A percentile compares a stretch with the other conserved stretches of the same genome.
Conservation (phyloP, 163 green algal species). For the Coccomyxa subellipsoidea region DNA sequence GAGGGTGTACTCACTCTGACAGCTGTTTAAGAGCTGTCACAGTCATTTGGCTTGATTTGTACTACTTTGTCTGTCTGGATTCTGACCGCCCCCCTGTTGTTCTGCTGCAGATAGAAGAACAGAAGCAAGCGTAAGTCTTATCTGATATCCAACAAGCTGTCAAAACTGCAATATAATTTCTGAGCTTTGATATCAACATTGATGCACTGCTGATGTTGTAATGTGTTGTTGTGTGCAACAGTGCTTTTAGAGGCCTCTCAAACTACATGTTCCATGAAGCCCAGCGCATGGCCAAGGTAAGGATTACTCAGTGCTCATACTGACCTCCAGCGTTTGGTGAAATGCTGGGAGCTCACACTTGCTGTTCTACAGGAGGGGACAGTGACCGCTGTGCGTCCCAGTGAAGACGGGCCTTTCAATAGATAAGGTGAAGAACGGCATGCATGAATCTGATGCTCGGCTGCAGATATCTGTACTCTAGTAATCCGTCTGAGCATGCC, state of each 20-base stretch:
- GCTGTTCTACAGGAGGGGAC: not conserved
- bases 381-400: not conserved
- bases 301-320: not conserved
- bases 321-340: too few species aligned
- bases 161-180: too few species aligned
- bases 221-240: slow-evolving; percentile 14
- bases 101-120: slow-evolving; percentile 40
- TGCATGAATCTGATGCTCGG: too few species aligned
- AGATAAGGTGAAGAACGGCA: too few species aligned
- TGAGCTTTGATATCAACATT: too few species aligned
- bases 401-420: not conserved
- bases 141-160: not conserved
- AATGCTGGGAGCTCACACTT: not conserved
- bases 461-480: too few species aligned
- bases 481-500: not conserved
- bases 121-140: slow-evolving; percentile 46
- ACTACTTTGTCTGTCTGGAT: too few species aligned
- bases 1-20: too few species aligned
- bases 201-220: too few species aligned
- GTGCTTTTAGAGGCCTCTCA: slow-evolving; percentile 45
- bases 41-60: too few species aligned
- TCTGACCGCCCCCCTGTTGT: too few species aligned
- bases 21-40: too few species aligned
- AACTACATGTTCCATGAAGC: slow-evolving; percentile 69
- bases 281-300: slow-evolving; percentile 46